Base-by-base conservation (phyloP, 192 early-diverging fungal genomes). In the Phlyctochytrium planicorne region DNA sequence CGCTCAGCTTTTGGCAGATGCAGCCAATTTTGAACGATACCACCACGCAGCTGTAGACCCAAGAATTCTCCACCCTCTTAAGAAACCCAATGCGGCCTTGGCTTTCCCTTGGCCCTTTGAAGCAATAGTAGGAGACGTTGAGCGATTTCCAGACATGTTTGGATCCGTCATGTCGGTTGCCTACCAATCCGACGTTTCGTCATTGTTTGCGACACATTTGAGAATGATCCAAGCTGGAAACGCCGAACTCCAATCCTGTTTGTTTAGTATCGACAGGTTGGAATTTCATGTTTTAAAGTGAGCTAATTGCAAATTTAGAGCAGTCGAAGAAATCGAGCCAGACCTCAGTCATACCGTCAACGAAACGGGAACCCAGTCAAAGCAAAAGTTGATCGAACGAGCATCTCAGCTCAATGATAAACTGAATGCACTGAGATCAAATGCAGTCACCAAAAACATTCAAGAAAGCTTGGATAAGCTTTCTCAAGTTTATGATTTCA, bases 1-100 rank as follows among this genome's bases (percentile, higher is more conserved):
- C 2, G 75, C 82, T 1, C 65, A 70, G 24, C 55, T 78, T n/a
- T 68, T 80, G 14, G 57, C 75, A 0, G 66, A 78, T 29, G 62
- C 74, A 12, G 82, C 80, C 24, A 81, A 81, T 63, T 71, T 73
- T 60, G 77, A 77, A 1, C 35, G 56, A 24, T 71, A 77, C 31
- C 73, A 84, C 57, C 62, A 77, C 52, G 61, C 82, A 10, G 47
- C 60, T 1, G 66, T 66, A 34, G 80, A 84, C 57, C 24, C 40
- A 47, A 6, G 20, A 6, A 20, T 20, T 14, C 40, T 47, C 10
- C 40, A 47, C 20, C 40, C 40, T 47, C 40, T 47, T 6, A 47
- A 47, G 20, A 47, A 20, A 20, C 40, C 40, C 20, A 14, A 6
- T 20, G 10, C 6, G 6, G 40, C 40, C 20, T 20, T 47, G 10